These are phyloP conservation scores for Fusarium avenaceum DNA, from an alignment of 2,329 filamentous ascomycete species.

Conservation along the genomic window DNA sequence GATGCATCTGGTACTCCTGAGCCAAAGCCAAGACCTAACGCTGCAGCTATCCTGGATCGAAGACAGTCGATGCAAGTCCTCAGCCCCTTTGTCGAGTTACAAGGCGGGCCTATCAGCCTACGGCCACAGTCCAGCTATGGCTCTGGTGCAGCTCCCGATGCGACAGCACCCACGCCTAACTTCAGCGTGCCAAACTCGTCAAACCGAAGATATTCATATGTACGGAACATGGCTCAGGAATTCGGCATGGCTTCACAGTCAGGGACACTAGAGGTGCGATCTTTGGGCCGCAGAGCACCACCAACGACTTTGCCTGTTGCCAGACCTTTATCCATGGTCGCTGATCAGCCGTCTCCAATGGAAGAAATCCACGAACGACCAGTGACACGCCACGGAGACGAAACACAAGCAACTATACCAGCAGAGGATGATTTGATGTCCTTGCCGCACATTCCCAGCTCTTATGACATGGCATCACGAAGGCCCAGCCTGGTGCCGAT, in stretches of 20 bases:
- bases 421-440: slow-evolving; percentile 35
- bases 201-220: slow-evolving; percentile 61
- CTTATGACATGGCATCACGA: slow-evolving; percentile 39
- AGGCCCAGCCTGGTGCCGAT: slow-evolving; percentile 44
- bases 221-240: slow-evolving; percentile 48
- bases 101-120: slow-evolving; percentile 46
- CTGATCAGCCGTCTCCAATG: slow-evolving; percentile 64
- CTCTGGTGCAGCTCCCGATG: slow-evolving; percentile 26
- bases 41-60: slow-evolving; percentile 64
- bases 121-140: slow-evolving; percentile 44
- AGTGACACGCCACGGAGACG: slow-evolving; percentile 49
- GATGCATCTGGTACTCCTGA: slow-evolving; percentile 51
- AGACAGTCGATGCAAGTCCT: slow-evolving; percentile 66
- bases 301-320: slow-evolving; percentile 64
- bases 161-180: slow-evolving; percentile 58
- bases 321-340: slow-evolving; percentile 67
- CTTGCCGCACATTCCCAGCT: slow-evolving; percentile 25
- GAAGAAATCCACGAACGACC: slow-evolving; percentile 50
- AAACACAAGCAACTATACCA: slow-evolving; percentile 26
- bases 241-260: slow-evolving; percentile 33
- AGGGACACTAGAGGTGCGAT: slow-evolving; percentile 35
- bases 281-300: slow-evolving; percentile 47
- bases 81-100: slow-evolving; percentile 60
- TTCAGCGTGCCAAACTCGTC: slow-evolving; percentile 66
- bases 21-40: slow-evolving; percentile 64